Percentiles rank a stretch among this genome's conserved stretches.
These are phyloP conservation scores for Paraphoma sp. DNA, from an alignment of 2,329 filamentous ascomycete species.

Conservation along the genomic window DNA sequence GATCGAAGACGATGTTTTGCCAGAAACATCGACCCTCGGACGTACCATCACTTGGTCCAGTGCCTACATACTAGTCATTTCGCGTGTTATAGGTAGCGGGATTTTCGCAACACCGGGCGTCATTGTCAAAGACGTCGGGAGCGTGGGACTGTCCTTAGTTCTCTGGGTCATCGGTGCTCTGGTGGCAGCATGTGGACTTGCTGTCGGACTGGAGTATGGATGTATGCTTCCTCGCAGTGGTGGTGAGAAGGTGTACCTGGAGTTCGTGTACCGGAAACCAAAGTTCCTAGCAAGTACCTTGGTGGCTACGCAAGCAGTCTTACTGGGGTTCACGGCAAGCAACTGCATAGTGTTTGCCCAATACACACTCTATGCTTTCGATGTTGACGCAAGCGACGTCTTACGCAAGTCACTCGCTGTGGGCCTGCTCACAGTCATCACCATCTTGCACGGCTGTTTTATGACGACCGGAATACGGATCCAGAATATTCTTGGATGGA, in stretches of 20 bases:
- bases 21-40: conserved; percentile 64
- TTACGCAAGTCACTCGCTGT: conserved; percentile 60
- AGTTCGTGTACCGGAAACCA: conserved; percentile 70
- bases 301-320: conserved; percentile 67
- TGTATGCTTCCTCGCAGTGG: conserved; percentile 74
- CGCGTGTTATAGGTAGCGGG: conserved; percentile 71
- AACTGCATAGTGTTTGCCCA: conserved; percentile 75
- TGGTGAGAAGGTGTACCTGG: conserved; percentile 72
- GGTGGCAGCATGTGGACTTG: conserved; percentile 66
- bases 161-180: conserved; percentile 70
- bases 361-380: conserved; percentile 67
- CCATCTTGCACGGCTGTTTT: conserved; percentile 48
- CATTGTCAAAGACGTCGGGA: conserved; percentile 71
- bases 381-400: conserved; percentile 57
- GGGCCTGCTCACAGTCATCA: conserved; percentile 47
- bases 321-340: conserved; percentile 71
- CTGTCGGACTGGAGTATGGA: conserved; percentile 70
- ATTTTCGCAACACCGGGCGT: conserved; percentile 76
- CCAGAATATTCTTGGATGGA: conserved; percentile 50
- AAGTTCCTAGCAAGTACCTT: conserved; percentile 69
- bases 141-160: conserved; percentile 66
- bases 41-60: conserved; percentile 68
- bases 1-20: conserved; percentile 65
- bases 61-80: conserved; percentile 72
- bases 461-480: conserved; percentile 45